These are phyloP conservation scores for Saccharum spontaneum DNA, from an alignment of 176 grass and related monocot species.

Conservation along the genomic window DNA sequence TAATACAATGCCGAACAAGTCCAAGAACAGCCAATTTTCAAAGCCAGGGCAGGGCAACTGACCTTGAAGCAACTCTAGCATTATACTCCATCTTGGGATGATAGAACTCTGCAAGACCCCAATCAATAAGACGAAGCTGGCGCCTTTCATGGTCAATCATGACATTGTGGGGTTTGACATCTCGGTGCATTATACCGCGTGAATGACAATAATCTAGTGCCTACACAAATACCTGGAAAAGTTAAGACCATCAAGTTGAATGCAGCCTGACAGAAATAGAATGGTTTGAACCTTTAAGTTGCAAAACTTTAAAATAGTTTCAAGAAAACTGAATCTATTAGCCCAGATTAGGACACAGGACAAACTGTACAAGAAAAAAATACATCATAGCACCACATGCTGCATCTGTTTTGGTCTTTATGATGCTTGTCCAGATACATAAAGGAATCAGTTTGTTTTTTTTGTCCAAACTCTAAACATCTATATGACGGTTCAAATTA, in stretches of 20 bases:
- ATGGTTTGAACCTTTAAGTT: not conserved
- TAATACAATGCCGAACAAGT: constrained; percentile 3
- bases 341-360: not conserved
- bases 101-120: constrained; percentile 98
- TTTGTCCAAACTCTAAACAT: not conserved
- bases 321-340: not conserved
- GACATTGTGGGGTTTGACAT: constrained; percentile 96
- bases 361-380: constrained; percentile 15
- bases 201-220: constrained; percentile 97
- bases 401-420: not conserved
- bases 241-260: constrained; percentile 49
- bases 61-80: constrained; percentile 97
- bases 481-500: not conserved
- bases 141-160: constrained; percentile 93
- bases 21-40: not conserved
- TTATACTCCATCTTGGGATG: constrained; percentile 94
- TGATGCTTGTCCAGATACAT: not conserved
- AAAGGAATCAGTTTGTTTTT: not conserved
- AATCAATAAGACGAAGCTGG: constrained; percentile 92
- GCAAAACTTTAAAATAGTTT: not conserved
- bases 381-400: not conserved
- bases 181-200: constrained; percentile 92
- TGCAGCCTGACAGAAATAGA: constrained; percentile 19
- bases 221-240: constrained; percentile 78
- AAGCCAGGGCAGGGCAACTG: constrained; percentile 7